These are phyloP conservation scores for Sarocladium strictum DNA, from an alignment of 2,329 filamentous ascomycete species.

Conservation along the genomic window DNA sequence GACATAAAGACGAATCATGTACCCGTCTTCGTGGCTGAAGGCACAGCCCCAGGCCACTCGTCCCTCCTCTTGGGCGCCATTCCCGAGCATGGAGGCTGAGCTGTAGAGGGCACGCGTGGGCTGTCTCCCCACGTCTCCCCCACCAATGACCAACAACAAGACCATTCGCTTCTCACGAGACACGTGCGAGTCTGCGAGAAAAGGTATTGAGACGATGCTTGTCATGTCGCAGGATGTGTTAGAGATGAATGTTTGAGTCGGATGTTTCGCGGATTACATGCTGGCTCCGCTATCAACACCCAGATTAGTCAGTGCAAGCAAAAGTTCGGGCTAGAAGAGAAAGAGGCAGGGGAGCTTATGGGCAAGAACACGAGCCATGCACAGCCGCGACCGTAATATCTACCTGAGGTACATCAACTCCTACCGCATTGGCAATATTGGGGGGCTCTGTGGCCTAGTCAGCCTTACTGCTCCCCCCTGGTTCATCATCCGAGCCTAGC, in stretches of 20 bases:
- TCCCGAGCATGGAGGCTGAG: not conserved
- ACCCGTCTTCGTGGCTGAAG: not conserved
- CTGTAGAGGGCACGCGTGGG: not conserved
- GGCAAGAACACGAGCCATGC: not conserved
- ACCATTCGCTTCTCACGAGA: not conserved
- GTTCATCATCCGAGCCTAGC: not conserved
- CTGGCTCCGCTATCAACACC: too few relatives aligned
- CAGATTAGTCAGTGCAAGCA: too few relatives aligned
- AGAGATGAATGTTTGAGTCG: not conserved
- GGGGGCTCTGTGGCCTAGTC: not conserved
- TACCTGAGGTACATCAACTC: too few relatives aligned
- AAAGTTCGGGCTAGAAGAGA: not conserved
- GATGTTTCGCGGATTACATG: too few relatives aligned
- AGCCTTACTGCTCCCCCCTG: not conserved
- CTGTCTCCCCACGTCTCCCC: too few relatives aligned
- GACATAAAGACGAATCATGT: too few relatives aligned
- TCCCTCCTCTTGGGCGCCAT: not conserved
- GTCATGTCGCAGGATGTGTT: not conserved
- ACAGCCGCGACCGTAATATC: not conserved
- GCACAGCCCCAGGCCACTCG: not conserved
- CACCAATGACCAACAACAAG: not conserved
- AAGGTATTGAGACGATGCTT: not conserved
- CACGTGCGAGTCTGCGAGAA: not conserved
- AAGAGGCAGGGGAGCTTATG: too few relatives aligned
- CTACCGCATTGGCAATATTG: not conserved